Conservation (phyloP, 805 yeast species). For the Pichia sporocuriosa region DNA sequence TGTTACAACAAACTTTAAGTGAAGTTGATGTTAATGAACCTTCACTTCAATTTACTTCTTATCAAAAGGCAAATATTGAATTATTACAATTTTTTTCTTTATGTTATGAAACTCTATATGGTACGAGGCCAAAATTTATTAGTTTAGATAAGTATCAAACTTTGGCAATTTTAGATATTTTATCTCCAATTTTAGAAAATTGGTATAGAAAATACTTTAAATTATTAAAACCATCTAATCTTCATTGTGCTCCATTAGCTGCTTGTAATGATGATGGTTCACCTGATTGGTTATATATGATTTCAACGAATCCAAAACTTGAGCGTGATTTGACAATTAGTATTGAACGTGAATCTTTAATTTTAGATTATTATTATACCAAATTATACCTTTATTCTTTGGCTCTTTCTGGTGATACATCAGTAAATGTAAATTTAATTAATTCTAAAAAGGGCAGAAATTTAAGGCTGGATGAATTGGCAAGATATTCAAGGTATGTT, state of each 20-base stretch:
- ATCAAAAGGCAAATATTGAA: constrained; percentile 75
- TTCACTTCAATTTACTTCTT: constrained; percentile 44
- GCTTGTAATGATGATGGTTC: constrained; percentile 6
- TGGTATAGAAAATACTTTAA: constrained; percentile 66
- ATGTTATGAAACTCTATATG: constrained; percentile 79
- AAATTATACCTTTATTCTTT: constrained; percentile 78
- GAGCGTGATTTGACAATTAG: constrained; percentile 33
- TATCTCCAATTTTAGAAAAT: constrained; percentile 68
- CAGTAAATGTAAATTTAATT: constrained; percentile 28
- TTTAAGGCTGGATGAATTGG: constrained; percentile 60
- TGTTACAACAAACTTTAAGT: constrained; percentile 64
- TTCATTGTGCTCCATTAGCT: constrained; percentile 26
- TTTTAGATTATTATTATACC: constrained; percentile 80
- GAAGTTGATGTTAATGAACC: constrained; percentile 47
- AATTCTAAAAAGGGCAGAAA: constrained; percentile 24
- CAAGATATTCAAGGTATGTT: constrained; percentile 68
- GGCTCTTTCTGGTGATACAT: constrained; percentile 52
- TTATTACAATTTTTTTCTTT: constrained; percentile 69
- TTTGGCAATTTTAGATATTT: constrained; percentile 60
- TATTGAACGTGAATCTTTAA: constrained; percentile 62
- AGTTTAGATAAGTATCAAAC: constrained; percentile 54
- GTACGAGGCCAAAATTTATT: constrained; percentile 50
- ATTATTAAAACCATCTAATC: constrained; percentile 43
- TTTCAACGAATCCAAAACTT: constrained; percentile 31
- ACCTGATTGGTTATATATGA: constrained; percentile 17